Evolutionary conservation across 2,329 filamentous ascomycete species (phyloP).

Genomic region (Epichloe sibirici): DNA sequence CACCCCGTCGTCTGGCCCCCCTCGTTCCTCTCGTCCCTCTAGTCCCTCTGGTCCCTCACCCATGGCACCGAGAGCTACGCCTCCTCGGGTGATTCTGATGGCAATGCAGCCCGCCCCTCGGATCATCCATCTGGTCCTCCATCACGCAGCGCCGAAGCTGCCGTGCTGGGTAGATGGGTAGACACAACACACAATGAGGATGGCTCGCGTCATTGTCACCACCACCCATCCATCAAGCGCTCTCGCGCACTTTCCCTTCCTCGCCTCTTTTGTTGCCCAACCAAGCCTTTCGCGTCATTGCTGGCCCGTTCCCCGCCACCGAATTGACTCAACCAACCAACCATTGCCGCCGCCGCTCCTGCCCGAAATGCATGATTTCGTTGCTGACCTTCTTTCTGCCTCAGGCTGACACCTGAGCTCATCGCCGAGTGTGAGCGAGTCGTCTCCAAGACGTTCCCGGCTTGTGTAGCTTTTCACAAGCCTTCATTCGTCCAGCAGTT

Average conservation of each 20-base stretch:
- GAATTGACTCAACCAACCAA: background rate
- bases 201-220: too few species aligned
- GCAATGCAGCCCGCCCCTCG: too few species aligned
- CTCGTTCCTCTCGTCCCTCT: background rate
- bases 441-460: constrained; percentile 47
- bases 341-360: background rate
- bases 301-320: background rate
- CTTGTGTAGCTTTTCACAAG: constrained; percentile 51
- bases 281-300: background rate
- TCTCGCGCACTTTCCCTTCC: background rate
- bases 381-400: constrained; percentile 10
- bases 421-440: constrained; percentile 48
- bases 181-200: too few species aligned
- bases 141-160: too few species aligned
- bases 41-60: background rate
- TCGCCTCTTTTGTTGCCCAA: background rate
- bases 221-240: too few species aligned
- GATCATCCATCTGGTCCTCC: too few species aligned
- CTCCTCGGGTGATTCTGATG: too few species aligned
- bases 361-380: background rate
- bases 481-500: constrained; percentile 49
- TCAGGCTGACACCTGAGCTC: constrained; percentile 42
- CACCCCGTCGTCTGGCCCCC: background rate
- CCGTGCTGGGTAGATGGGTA: too few species aligned
- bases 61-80: too few species aligned